Base-by-base conservation (phyloP, 306 rosid species). In the Cucurbita argyrosperma region DNA sequence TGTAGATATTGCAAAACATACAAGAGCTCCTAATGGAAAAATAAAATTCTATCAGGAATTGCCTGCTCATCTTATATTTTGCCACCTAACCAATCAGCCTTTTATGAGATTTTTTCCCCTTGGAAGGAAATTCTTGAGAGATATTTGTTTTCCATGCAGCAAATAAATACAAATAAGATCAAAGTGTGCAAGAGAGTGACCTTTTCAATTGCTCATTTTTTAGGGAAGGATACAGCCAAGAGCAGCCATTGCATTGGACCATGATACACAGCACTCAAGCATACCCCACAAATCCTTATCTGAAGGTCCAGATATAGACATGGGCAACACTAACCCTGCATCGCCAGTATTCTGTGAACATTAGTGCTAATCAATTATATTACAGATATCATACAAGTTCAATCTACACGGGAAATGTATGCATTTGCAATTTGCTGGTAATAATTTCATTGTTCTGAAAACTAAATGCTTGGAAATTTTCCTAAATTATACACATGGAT, bases 181-280 rank as follows among this genome's bases (percentile, higher is more conserved):
- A 70, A 38, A 70, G 60, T 59, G 23, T 65, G 42, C 54, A 49
- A 50, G 59, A 70, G n/a, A 70, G n/a, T 26, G 60, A 70, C 74
- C 74, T 70, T 70, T 70, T 70, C 26, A 51, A 70, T 15, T n/a
- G 47, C 74, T 35, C 74, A 5, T 15, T 30, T 19, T 69, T 70
- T 7, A 69, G 58, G 51, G 74, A 70, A 50, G 35, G 47, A 16
- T 70, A 50, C 74, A 70, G 14, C 47, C 74, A 70, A 50, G 60
- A 69, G 59, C 74, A 51, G 74, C 60, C 74, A 70, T 70, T 49
- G 59, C 10, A 35, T 50, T 70, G 74, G 60, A 70, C 74, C 74
- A 51, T 70, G 23, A 70, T 70, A 70, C 59, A 70, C 59, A 51
- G 47, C 56, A 70, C 60, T 51, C 46, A 16, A 70, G 74, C 60